These are phyloP conservation scores for Pyronema domesticum DNA, from an alignment of 495 filamentous ascomycete genomes.

Conservation along the genomic window DNA sequence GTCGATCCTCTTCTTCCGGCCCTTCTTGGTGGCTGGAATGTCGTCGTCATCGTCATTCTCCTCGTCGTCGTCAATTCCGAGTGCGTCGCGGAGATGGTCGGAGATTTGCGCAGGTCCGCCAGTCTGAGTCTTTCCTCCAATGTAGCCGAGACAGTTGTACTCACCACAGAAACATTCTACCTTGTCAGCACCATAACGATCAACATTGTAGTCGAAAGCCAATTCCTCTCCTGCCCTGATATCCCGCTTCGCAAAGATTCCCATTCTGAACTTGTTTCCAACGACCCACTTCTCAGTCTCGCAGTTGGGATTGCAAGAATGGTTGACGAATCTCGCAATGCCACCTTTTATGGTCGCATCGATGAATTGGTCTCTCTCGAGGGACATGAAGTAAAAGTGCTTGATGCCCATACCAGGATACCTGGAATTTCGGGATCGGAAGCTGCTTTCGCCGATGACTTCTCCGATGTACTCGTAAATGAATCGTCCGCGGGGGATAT, in stretches of 20 bases:
- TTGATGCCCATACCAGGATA: slow-evolving; percentile 94
- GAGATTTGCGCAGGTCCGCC: slow-evolving; percentile 86
- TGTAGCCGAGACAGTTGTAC: slow-evolving; percentile 85
- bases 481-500: slow-evolving; percentile 66
- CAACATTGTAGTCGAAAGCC: slow-evolving; percentile 99
- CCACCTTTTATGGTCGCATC: slow-evolving; percentile 96
- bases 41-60: slow-evolving; percentile 32
- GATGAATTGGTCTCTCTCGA: slow-evolving; percentile 89
- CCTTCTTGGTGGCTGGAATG: slow-evolving; percentile 82
- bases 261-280: slow-evolving; percentile 96
- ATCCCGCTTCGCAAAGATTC: slow-evolving; percentile 81
- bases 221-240: slow-evolving; percentile 85
- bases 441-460: slow-evolving; percentile 82
- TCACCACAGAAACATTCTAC: slow-evolving; percentile 95
- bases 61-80: slow-evolving; percentile 75
- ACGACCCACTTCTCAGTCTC: slow-evolving; percentile 99
- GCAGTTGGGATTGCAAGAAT: slow-evolving; percentile 97
- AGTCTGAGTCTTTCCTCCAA: slow-evolving; percentile 94
- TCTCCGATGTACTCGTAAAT: slow-evolving; percentile 98
- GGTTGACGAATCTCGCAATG: slow-evolving; percentile 93
- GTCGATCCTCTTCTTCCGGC: slow-evolving; percentile 70
- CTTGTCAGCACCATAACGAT: slow-evolving; percentile 90
- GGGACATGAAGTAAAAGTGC: slow-evolving; percentile 99
- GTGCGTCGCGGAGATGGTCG: slow-evolving; percentile 75
- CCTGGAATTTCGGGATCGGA: slow-evolving; percentile 69